Conservation (phyloP, 352 stramenopile genomes). For the Phytopythium vexans region DNA sequence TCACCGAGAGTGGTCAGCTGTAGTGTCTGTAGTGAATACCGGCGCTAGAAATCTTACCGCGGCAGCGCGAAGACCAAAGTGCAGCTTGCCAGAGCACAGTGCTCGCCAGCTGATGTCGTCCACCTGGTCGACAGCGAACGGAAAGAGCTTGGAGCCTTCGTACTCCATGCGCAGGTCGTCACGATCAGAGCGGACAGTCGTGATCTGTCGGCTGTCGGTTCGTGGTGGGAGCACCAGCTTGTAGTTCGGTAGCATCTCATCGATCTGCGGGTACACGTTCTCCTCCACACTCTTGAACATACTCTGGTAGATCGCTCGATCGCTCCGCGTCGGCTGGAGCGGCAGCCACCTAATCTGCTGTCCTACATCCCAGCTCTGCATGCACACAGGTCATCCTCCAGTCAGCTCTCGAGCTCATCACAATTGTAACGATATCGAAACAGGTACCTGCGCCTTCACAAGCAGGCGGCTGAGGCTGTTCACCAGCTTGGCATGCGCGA, state of each 20-base stretch:
- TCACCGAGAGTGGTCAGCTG: too few species aligned
- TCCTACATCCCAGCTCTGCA: slow-evolving; percentile 17
- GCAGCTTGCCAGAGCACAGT: slow-evolving; percentile 14
- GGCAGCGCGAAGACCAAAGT: background rate
- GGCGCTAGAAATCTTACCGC: background rate
- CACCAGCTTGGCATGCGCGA: slow-evolving; percentile 27
- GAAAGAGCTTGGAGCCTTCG: slow-evolving; percentile 27
- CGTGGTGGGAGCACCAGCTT: too few species aligned
- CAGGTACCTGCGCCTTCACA: slow-evolving; percentile 23
- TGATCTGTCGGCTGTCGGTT: too few species aligned
- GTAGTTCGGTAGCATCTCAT: too few species aligned
- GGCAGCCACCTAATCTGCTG: slow-evolving; percentile 10
- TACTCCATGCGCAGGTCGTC: slow-evolving; percentile 6
- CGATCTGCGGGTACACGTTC: too few species aligned
- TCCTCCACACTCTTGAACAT: too few species aligned
- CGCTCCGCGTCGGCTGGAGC: too few species aligned
- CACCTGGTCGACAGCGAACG: slow-evolving; percentile 20
- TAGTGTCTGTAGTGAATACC: too few species aligned
- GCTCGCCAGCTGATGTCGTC: slow-evolving; percentile 24
- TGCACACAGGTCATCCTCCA: background rate
- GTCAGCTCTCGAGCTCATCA: background rate
- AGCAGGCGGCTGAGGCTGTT: slow-evolving; percentile 34
- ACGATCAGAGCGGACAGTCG: too few species aligned
- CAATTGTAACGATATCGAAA: too few species aligned
- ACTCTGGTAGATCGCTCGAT: too few species aligned